Conservation (phyloP, 1,284 basidiomycete species). For the Ganoderma sinense region DNA sequence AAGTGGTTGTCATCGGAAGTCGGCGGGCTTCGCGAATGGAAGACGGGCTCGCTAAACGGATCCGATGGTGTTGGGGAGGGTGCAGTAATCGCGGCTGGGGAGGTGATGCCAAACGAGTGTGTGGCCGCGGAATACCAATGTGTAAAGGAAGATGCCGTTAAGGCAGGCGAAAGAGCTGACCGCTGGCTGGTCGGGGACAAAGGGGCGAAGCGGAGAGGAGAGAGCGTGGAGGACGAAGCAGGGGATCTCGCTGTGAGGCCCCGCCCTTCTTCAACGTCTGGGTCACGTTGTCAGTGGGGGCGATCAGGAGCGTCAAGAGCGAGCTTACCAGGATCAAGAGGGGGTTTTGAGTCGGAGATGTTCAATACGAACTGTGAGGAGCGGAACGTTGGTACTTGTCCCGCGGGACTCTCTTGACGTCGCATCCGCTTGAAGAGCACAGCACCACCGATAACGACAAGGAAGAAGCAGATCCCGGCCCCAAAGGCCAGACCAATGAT, state of each 20-base stretch:
- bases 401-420: not conserved
- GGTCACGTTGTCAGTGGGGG: not conserved
- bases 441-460: not conserved
- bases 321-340: not conserved
- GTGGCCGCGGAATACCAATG: not conserved
- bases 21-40: not conserved
- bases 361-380: slow-evolving; percentile 1
- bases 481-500: not conserved
- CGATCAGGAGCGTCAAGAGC: not conserved
- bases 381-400: not conserved
- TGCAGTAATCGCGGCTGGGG: not conserved
- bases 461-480: not conserved
- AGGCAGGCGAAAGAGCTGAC: not conserved
- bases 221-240: not conserved
- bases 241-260: not conserved
- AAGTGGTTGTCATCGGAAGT: not conserved
- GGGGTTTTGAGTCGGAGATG: not conserved
- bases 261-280: not conserved
- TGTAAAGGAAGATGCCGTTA: not conserved
- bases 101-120: not conserved
- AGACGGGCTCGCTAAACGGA: not conserved
- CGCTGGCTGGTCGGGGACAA: not conserved
- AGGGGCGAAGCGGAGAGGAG: not conserved
- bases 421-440: not conserved
- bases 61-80: not conserved